Base-by-base conservation (phyloP, 495 filamentous ascomycete species). In the Penicillium verhagenii region DNA sequence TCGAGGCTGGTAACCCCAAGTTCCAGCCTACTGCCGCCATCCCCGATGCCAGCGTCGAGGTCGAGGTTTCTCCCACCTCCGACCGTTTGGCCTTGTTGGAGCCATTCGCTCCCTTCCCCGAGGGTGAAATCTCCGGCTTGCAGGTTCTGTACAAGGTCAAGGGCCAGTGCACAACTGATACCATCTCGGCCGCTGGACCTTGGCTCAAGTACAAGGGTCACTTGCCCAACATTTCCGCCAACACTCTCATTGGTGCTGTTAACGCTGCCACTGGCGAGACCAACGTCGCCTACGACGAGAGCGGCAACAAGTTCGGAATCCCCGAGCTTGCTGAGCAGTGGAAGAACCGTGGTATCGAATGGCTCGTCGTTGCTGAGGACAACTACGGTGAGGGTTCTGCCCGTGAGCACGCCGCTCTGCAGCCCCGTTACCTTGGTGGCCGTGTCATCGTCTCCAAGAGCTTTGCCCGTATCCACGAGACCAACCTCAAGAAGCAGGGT, bases 161-260 rank as follows among this genome's bases (percentile, higher is more conserved):
- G 53, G 94, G 94, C 52, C 95, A 98, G 72, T 97, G 94, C 82
- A 96, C 94, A 31, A 98, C 94, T 29, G 94, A 98, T 73, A 96
- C 94, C 55, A 98, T 98, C 70, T 97, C 92, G 19, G 94, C 93
- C 6, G 94, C 94, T 3, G 94, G 94, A 6, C 92, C 92, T 3
- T 98, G 94, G 94, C 80, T 98, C 31, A 97, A 97, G 73, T 98
- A 96, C 83, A 97, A 97, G 80, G 94, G 94, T 57, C 94, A 98
- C 70, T 83, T 98, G 28, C 91, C 93, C 68, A 98, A 98, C 76
- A 98, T 98, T 76, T 87, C 84, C 56, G 90, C 85, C 58, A 98
- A 98, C 81, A 98, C 94, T 0, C 84, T 98, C 40, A 96, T 96
- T 71, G 91, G 90, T 24, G 94, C 94, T 55, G 82, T 90, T 61